Percentiles rank a stretch among this genome's conserved stretches.
Conservation (phyloP, 2,329 filamentous ascomycete genomes). For the Botryotinia globosa region DNA sequence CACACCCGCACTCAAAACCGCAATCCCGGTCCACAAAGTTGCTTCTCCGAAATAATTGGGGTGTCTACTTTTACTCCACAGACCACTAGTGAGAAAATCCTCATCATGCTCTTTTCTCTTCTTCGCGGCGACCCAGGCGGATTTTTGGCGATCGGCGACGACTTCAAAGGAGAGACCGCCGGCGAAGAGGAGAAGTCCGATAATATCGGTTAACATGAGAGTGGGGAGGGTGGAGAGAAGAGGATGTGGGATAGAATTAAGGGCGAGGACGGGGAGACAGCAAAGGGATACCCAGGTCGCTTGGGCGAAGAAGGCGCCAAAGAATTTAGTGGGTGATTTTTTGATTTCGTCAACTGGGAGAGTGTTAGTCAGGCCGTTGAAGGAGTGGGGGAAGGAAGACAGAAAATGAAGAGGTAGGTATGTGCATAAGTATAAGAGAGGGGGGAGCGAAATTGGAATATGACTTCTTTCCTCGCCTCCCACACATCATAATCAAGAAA, state of each 20-base stretch:
- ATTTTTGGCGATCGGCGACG: conserved; percentile 62
- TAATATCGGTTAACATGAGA: conserved; percentile 51
- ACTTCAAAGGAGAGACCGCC: conserved; percentile 61
- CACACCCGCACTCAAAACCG: conserved; percentile 55
- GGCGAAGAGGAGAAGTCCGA: conserved; percentile 57
- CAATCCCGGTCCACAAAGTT: conserved; percentile 67
- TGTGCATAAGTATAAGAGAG: background rate
- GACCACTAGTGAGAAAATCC: conserved; percentile 60
- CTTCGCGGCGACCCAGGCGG: conserved; percentile 58
- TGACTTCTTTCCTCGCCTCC: background rate
- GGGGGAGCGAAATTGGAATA: no score
- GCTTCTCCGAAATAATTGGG: conserved; percentile 73
- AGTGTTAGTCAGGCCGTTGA: background rate
- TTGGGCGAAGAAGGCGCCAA: conserved; percentile 56
- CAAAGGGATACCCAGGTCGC: conserved; percentile 68
- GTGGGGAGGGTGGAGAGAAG: conserved; percentile 49
- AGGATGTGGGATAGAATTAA: conserved; percentile 59
- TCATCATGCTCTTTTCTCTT: conserved; percentile 64
- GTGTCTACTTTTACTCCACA: conserved; percentile 61
- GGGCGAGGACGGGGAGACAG: conserved; percentile 60
- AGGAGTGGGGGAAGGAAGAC: background rate
- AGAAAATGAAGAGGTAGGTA: background rate
- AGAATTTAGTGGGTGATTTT: conserved; percentile 50
- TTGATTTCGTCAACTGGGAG: conserved; percentile 50
- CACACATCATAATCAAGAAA: background rate